These are phyloP conservation scores for Metschnikowia borealis DNA, from an alignment of 805 yeast genomes.

Conservation along the genomic window DNA sequence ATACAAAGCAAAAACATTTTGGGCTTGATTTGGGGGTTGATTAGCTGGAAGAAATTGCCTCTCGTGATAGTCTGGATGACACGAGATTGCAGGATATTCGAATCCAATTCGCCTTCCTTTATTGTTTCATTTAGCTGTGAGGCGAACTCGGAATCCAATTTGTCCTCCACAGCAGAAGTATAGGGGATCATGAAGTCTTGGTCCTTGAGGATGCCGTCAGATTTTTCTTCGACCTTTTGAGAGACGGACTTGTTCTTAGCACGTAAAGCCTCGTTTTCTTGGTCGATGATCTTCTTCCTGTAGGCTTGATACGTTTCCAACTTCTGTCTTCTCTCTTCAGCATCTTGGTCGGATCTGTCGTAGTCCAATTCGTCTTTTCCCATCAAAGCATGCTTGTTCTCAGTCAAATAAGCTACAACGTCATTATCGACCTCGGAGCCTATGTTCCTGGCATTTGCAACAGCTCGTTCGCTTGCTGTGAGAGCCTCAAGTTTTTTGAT, in stretches of 20 bases:
- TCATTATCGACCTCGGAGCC: conserved; percentile 35
- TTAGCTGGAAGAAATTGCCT: conserved; percentile 57
- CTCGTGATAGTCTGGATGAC: conserved; percentile 68
- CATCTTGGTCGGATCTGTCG: conserved; percentile 44
- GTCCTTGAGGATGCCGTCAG: conserved; percentile 8
- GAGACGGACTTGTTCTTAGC: conserved; percentile 1
- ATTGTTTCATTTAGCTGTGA: conserved; percentile 49
- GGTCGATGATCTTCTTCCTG: conserved; percentile 57
- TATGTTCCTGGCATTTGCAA: conserved; percentile 51
- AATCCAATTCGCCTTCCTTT: conserved; percentile 51
- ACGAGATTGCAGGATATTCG: conserved; percentile 50
- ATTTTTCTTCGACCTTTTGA: conserved; percentile 10
- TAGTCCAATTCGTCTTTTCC: conserved; percentile 44
- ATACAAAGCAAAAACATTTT: conserved; percentile 71
- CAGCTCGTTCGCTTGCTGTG: conserved; percentile 55
- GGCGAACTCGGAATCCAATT: conserved; percentile 58
- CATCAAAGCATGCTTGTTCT: conserved; percentile 37
- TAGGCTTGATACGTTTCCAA: conserved; percentile 56
- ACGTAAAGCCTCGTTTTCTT: conserved; percentile 41
- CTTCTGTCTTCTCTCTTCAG: conserved; percentile 45
- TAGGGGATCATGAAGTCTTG: conserved; percentile 53
- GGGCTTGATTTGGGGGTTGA: conserved; percentile 41
- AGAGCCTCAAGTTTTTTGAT: conserved; percentile 52
- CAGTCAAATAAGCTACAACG: conserved; percentile 28
- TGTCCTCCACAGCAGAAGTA: conserved; percentile 64